Percentiles rank a stretch among this genome's conserved stretches.
phyloP scores from a whole-genome alignment of 805 yeast genomes.

The Candida nitratophila region DNA sequence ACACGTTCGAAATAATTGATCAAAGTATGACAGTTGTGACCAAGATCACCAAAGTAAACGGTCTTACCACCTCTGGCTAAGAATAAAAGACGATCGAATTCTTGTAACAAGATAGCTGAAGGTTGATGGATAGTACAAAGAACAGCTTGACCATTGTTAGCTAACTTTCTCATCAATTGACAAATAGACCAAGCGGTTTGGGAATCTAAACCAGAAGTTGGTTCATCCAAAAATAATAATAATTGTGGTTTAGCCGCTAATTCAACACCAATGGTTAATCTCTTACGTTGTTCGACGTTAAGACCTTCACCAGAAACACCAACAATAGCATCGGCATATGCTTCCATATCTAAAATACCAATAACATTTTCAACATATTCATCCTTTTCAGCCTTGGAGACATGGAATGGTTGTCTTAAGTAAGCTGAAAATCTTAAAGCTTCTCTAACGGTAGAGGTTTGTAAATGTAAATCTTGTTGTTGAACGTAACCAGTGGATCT shows the following conservation, averaged over 20 bases:
- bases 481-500: conserved; percentile 49
- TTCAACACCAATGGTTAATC: conserved; percentile 46
- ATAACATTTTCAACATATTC: conserved; percentile 44
- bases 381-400: conserved; percentile 35
- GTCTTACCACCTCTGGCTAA: conserved; percentile 63
- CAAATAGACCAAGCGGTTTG: conserved; percentile 52
- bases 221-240: conserved; percentile 47
- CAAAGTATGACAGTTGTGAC: conserved; percentile 42
- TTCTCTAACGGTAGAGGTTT: conserved; percentile 42
- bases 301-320: conserved; percentile 41
- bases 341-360: conserved; percentile 38
- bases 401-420: conserved; percentile 33
- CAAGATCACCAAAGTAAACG: conserved; percentile 66
- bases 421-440: conserved; percentile 41
- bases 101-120: conserved; percentile 65
- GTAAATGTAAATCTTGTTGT: conserved; percentile 47
- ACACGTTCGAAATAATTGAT: conserved; percentile 56
- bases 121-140: conserved; percentile 77
- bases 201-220: conserved; percentile 53
- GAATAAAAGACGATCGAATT: conserved; percentile 65
- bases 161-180: conserved; percentile 39
- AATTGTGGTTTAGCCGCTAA: conserved; percentile 45
- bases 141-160: conserved; percentile 43
- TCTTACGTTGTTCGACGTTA: conserved; percentile 45
- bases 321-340: conserved; percentile 44